Conservation (phyloP, 169 alveolate genomes). For the Plasmodium relictum region DNA sequence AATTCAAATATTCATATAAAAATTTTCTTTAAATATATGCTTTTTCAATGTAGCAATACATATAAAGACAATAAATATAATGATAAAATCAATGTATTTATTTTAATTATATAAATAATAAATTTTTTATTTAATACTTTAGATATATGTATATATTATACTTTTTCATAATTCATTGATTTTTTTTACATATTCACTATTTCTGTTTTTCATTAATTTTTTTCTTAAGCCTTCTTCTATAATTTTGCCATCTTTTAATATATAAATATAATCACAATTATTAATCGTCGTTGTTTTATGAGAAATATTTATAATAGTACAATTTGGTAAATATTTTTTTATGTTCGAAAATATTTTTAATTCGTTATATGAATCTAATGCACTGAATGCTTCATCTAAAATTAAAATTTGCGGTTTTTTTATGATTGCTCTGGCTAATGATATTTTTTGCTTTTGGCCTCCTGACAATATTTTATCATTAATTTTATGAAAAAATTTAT, state of each 20-base stretch:
- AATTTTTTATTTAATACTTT: too few relatives aligned
- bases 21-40: too few relatives aligned
- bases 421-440: slow-evolving; percentile 88
- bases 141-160: too few relatives aligned
- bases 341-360: slow-evolving; percentile 78
- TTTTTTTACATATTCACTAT: slow-evolving; percentile 75
- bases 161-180: slow-evolving; percentile 27
- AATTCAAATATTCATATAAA: too few relatives aligned
- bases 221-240: slow-evolving; percentile 79
- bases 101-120: too few relatives aligned
- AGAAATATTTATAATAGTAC: slow-evolving; percentile 80
- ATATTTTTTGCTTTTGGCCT: slow-evolving; percentile 90
- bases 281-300: slow-evolving; percentile 82
- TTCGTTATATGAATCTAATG: slow-evolving; percentile 85
- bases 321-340: slow-evolving; percentile 55
- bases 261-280: slow-evolving; percentile 78
- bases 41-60: too few relatives aligned
- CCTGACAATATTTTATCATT: slow-evolving; percentile 81
- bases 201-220: slow-evolving; percentile 29
- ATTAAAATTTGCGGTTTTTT: slow-evolving; percentile 85
- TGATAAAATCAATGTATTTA: too few relatives aligned
- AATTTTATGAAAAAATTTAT: slow-evolving; percentile 63
- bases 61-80: too few relatives aligned
- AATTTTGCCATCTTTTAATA: slow-evolving; percentile 76
- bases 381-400: slow-evolving; percentile 94